Conservation (phyloP, 2,329 filamentous ascomycete species). For the Ophiostoma himal-ulmi region DNA sequence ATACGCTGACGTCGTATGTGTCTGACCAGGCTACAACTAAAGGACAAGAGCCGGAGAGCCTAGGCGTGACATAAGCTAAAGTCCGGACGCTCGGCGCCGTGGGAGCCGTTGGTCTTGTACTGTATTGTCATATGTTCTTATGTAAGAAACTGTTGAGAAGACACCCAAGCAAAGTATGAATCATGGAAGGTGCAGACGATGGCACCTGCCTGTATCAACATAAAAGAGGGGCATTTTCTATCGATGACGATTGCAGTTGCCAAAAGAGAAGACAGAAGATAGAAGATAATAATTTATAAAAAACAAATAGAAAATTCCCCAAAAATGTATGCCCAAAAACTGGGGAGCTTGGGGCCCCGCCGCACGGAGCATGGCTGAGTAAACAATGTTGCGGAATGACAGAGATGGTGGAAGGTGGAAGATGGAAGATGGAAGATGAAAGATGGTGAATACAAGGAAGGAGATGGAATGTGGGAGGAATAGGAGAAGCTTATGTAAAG, state of each 20-base stretch:
- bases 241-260: neutral
- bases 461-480: neutral
- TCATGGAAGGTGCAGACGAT: neutral
- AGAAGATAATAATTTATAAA: neutral
- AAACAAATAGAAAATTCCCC: too few species aligned
- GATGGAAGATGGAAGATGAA: too few species aligned
- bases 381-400: neutral
- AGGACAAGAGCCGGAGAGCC: too few species aligned
- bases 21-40: too few species aligned
- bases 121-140: too few species aligned
- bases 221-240: neutral
- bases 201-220: neutral
- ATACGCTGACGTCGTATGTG: neutral
- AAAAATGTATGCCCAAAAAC: too few species aligned
- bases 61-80: too few species aligned
- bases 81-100: too few species aligned
- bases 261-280: neutral
- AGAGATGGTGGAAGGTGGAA: neutral
- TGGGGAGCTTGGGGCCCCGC: neutral
- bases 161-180: neutral
- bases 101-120: neutral
- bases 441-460: neutral
- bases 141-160: too few species aligned
- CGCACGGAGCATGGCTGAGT: neutral
- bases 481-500: neutral